Conservation (phyloP, 495 filamentous ascomycete genomes). For the Trichoderma parareesei region DNA sequence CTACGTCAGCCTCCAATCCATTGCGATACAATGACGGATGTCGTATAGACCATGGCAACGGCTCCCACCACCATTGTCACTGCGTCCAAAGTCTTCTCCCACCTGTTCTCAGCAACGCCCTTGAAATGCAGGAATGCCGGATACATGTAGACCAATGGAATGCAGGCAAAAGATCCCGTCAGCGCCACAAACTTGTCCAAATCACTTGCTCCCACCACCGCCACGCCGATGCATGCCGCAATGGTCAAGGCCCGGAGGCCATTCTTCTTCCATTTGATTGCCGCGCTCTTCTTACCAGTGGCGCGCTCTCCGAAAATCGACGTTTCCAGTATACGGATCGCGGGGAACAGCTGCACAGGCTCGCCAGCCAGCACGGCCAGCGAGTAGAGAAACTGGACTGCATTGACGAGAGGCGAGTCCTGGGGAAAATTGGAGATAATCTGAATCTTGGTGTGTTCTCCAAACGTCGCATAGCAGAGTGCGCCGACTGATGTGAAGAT, state of each 20-base stretch:
- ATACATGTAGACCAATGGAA: conserved; percentile 94
- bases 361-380: conserved; percentile 53
- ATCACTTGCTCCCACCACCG: conserved; percentile 48
- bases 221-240: conserved; percentile 40
- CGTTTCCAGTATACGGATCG: conserved; percentile 52
- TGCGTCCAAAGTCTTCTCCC: conserved; percentile 43
- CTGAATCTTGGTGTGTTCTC: conserved; percentile 47
- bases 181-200: conserved; percentile 58
- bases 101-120: conserved; percentile 43
- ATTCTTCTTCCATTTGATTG: conserved; percentile 63
- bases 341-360: conserved; percentile 58
- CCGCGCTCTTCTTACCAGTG: conserved; percentile 45
- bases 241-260: conserved; percentile 43
- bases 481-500: conserved; percentile 56
- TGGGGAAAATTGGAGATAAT: conserved; percentile 61
- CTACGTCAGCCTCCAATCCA: conserved; percentile 24
- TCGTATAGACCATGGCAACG: conserved; percentile 55
- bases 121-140: conserved; percentile 58
- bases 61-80: conserved; percentile 48
- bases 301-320: conserved; percentile 40
- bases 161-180: conserved; percentile 55
- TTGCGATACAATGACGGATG: conserved; percentile 42
- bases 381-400: conserved; percentile 58
- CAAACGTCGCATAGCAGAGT: conserved; percentile 59
- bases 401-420: conserved; percentile 52